Evolutionary conservation across 139 green algal species (phyloP).

Genomic region (Coelastrella sp.): DNA sequence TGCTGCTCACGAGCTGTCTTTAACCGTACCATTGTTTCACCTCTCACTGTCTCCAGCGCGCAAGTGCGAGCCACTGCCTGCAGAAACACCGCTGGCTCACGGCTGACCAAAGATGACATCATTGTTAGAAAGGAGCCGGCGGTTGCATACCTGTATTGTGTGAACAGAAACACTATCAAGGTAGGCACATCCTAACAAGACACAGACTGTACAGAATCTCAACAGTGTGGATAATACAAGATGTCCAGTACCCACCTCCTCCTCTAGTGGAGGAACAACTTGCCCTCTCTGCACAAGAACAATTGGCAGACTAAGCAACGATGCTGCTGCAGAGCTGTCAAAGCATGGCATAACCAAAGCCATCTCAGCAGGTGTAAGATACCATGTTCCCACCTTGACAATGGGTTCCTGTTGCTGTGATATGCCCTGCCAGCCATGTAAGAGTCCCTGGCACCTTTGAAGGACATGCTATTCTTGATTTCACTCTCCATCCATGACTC

Average conservation of each 20-base stretch:
- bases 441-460: constrained; percentile 29
- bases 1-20: constrained; percentile 42
- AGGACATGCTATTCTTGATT: constrained; percentile 75
- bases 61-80: constrained; percentile 74
- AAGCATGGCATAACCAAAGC: too few species aligned
- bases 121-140: constrained; percentile 65
- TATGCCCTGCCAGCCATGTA: neutral
- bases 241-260: too few species aligned
- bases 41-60: constrained; percentile 52
- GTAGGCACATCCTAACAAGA: too few species aligned
- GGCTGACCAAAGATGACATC: constrained; percentile 64
- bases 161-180: too few species aligned
- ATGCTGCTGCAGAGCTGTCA: too few species aligned
- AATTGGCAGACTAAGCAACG: neutral
- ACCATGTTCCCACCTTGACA: constrained; percentile 28
- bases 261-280: too few species aligned
- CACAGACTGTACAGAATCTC: too few species aligned
- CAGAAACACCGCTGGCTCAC: constrained; percentile 86
- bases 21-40: constrained; percentile 45
- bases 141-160: constrained; percentile 40
- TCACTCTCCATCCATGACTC: constrained; percentile 93
- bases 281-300: too few species aligned
- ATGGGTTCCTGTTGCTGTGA: constrained; percentile 16
- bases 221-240: too few species aligned
- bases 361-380: too few species aligned